These are phyloP conservation scores for Trichosporon sp. DNA, from an alignment of 1,284 basidiomycete genomes.

Conservation along the genomic window DNA sequence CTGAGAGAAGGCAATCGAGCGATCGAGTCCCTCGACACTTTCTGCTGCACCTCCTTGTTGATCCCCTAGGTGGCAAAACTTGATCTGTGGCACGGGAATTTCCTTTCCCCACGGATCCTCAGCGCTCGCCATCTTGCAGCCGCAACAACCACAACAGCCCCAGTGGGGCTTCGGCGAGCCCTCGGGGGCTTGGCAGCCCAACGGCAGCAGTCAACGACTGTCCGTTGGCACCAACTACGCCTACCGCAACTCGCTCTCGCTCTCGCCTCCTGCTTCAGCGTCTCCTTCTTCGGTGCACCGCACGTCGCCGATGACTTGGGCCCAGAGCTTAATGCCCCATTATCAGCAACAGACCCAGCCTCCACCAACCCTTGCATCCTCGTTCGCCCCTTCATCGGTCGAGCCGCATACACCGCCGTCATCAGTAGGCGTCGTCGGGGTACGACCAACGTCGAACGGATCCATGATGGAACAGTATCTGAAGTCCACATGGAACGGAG, in stretches of 20 bases:
- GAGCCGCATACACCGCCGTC: conserved; percentile 33
- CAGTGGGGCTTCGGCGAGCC: conserved; percentile 32
- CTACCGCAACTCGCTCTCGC: conserved; percentile 30
- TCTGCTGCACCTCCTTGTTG: conserved; percentile 8
- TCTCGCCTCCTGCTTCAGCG: conserved; percentile 28
- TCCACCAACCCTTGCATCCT: background rate
- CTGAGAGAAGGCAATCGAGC: conserved; percentile 12
- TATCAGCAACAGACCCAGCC: background rate
- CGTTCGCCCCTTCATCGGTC: conserved; percentile 23
- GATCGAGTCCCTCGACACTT: background rate
- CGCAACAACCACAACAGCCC: conserved; percentile 29
- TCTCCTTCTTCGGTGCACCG: conserved; percentile 28
- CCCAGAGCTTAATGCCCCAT: conserved; percentile 14
- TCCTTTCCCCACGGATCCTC: conserved; percentile 26
- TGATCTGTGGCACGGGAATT: conserved; percentile 30
- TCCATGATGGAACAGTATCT: conserved; percentile 29
- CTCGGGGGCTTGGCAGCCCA: conserved; percentile 24
- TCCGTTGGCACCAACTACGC: conserved; percentile 14
- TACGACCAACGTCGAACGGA: background rate
- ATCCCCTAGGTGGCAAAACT: background rate
- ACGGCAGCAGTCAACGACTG: conserved; percentile 21
- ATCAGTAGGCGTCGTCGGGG: conserved; percentile 17
- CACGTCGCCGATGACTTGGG: conserved; percentile 33
- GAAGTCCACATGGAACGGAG: conserved; percentile 14
- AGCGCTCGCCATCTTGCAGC: conserved; percentile 29